Evolutionary conservation across 2,329 filamentous ascomycete genomes (phyloP).

Genomic region (Ciborinia camelliae): DNA sequence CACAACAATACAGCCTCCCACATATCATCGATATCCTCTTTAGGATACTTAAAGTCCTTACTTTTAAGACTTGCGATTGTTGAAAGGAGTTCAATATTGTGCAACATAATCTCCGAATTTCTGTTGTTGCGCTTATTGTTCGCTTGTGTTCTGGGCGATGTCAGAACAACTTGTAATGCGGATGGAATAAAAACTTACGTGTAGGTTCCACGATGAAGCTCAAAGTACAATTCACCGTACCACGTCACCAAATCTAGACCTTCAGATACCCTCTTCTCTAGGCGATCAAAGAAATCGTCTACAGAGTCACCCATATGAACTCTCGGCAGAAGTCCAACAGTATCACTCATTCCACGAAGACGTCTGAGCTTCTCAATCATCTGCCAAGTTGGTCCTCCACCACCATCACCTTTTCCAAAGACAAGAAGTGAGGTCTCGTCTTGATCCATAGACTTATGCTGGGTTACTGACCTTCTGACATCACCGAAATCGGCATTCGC

Average conservation of each 20-base stretch:
- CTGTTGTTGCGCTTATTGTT: slow-evolving; percentile 97
- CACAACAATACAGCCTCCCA: slow-evolving; percentile 91
- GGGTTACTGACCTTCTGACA: slow-evolving; percentile 79
- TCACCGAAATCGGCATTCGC: slow-evolving; percentile 93
- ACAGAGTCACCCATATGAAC: slow-evolving; percentile 87
- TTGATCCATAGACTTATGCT: slow-evolving; percentile 94
- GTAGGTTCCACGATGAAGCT: slow-evolving; percentile 94
- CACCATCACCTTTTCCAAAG: slow-evolving; percentile 95
- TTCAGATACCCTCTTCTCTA: slow-evolving; percentile 69
- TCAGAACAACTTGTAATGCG: not conserved
- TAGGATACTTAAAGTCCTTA: slow-evolving; percentile 78
- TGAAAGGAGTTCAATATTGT: slow-evolving; percentile 83
- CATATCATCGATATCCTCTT: slow-evolving; percentile 89
- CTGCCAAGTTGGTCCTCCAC: slow-evolving; percentile 89
- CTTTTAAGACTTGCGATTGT: slow-evolving; percentile 74
- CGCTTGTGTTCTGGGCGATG: slow-evolving; percentile 63
- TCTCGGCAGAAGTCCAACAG: slow-evolving; percentile 75
- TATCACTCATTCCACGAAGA: slow-evolving; percentile 88
- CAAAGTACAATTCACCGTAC: slow-evolving; percentile 98
- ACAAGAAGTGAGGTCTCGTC: slow-evolving; percentile 87
- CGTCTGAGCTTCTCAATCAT: slow-evolving; percentile 92
- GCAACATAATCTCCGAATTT: slow-evolving; percentile 76
- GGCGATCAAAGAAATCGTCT: slow-evolving; percentile 85
- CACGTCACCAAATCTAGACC: slow-evolving; percentile 78
- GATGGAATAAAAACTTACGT: slow-evolving; percentile 45